Base-by-base conservation (phyloP, 768 basidiomycete species). In the Amyloporia xantha region DNA sequence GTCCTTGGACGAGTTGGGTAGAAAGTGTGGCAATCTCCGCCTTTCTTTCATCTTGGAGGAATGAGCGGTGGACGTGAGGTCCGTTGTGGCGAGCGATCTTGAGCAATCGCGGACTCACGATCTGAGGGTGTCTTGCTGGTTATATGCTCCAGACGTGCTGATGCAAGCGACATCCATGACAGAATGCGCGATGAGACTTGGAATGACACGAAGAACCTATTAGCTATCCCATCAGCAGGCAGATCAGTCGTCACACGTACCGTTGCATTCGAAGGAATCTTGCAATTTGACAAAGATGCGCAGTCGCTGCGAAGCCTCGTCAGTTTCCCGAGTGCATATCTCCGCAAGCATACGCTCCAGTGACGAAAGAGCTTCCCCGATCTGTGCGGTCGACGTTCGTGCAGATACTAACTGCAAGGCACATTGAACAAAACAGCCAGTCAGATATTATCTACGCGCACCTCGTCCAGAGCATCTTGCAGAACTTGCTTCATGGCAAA, bases 261-360 rank as follows among this genome's bases (percentile, higher is more conserved):
- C 71, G 59, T 92, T 92, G 64, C 84, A 88, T 62, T 91, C 85
- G 55, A 92, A 91, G 1, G 79, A 79, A 55, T 86, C 79, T 61
- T 92, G 90, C 36, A 90, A 67, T 9, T 77, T 72, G 17, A 82
- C 61, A 64, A 90, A 86, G 40, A 68, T 64, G 30, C 72, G 69
- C 54, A 80, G 69, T 7, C 73, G 72, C 24, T 71, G 71, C 15
- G 70, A 65, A 15, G 72, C 59, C 20, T 71, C 65, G 21, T 66
- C 57, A 35, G 75, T 68, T 49, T 74, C 72, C n/a, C 74, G 42
- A 73, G 47, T 64, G 47, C 2, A 62, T 11, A 57, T 58, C 25
- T 61, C 56, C 6, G 79, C 83, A 25, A 82, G 66, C 25, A 76
- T 72, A 55, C 68, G 71, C 58, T 83, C 84, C 42, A 46, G 62